Evolutionary conservation across 164 flowering plant genomes (phyloP).

Genomic region (Magnolia officinalis): DNA sequence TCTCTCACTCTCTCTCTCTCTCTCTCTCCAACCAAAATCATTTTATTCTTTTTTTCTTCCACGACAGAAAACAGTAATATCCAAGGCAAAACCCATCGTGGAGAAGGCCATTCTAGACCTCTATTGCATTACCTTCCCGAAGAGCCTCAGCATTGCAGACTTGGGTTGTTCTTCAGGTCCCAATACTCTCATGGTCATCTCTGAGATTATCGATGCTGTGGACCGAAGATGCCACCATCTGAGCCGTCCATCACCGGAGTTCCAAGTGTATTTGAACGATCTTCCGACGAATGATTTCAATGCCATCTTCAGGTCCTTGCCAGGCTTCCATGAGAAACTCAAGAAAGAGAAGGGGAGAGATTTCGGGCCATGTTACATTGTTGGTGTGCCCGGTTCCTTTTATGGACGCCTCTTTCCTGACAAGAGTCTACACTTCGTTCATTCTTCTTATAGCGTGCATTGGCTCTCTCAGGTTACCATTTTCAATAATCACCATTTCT

Average conservation of each 20-base stretch:
- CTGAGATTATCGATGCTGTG: conserved; percentile 30
- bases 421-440: conserved; percentile 47
- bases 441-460: conserved; percentile 54
- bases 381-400: conserved; percentile 54
- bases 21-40: neutral
- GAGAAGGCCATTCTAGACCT: conserved; percentile 37
- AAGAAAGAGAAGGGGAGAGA: conserved; percentile 16
- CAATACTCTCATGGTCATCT: conserved; percentile 38
- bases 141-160: conserved; percentile 43
- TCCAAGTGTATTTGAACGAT: conserved; percentile 47
- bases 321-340: conserved; percentile 24
- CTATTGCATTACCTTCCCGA: conserved; percentile 15
- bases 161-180: conserved; percentile 77
- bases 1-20: conserved; percentile 14
- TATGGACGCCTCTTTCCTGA: conserved; percentile 52
- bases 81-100: conserved; percentile 18
- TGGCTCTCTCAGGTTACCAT: conserved; percentile 56
- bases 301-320: conserved; percentile 36
- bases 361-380: conserved; percentile 35
- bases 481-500: neutral
- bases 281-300: conserved; percentile 58
- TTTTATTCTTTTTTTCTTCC: neutral
- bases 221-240: conserved; percentile 7
- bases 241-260: conserved; percentile 26
- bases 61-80: neutral